Evolutionary conservation across 805 yeast genomes (phyloP).

Genomic region (Ogataea angusta): DNA sequence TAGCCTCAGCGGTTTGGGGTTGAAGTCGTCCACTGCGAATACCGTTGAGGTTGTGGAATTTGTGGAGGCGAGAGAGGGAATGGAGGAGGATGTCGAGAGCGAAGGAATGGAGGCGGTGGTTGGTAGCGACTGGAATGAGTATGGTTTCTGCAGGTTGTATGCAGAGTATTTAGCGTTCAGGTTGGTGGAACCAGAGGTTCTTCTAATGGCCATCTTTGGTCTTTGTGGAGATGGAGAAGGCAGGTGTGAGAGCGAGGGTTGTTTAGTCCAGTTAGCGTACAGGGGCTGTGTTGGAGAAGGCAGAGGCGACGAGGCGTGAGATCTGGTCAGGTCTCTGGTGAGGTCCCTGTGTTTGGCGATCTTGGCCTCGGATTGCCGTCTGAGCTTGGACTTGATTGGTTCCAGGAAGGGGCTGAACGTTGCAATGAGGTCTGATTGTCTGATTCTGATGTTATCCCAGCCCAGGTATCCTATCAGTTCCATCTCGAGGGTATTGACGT

Average conservation of each 20-base stretch:
- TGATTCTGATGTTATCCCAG: slow-evolving; percentile 73
- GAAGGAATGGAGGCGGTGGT: slow-evolving; percentile 38
- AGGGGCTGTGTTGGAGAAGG: slow-evolving; percentile 15
- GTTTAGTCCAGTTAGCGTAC: slow-evolving; percentile 12
- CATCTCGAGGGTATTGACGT: slow-evolving; percentile 87
- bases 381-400: slow-evolving; percentile 61
- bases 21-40: slow-evolving; percentile 13
- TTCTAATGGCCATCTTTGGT: slow-evolving; percentile 9
- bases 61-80: slow-evolving; percentile 9
- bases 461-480: slow-evolving; percentile 78
- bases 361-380: slow-evolving; percentile 20
- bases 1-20: slow-evolving; percentile 21
- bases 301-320: slow-evolving; percentile 3
- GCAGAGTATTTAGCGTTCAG: slow-evolving; percentile 14
- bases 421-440: slow-evolving; percentile 63
- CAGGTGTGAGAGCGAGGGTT: slow-evolving; percentile 8
- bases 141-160: slow-evolving; percentile 14
- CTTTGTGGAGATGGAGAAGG: slow-evolving; percentile 12
- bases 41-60: slow-evolving; percentile 27
- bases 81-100: slow-evolving; percentile 34
- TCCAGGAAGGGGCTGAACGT: slow-evolving; percentile 73
- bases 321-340: background rate
- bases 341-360: slow-evolving; percentile 14
- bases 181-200: slow-evolving; percentile 13
- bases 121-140: slow-evolving; percentile 28